phyloP scores from a whole-genome alignment of 2,329 filamentous ascomycete species.

The Cladorrhinum sp. region DNA sequence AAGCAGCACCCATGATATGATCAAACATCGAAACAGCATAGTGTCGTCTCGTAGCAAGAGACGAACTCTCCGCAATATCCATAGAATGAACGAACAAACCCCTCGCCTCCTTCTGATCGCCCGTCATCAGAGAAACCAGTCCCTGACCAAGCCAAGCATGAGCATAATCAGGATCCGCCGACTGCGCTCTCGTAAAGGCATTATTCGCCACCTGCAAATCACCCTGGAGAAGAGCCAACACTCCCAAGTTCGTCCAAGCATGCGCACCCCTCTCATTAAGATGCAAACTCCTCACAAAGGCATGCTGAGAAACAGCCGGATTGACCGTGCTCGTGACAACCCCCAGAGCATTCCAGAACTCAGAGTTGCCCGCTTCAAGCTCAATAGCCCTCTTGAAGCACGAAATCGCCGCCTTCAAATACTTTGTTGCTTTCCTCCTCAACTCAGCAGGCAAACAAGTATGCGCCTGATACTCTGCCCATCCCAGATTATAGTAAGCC shows the following conservation, averaged over 20 bases:
- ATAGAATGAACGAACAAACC: constrained; percentile 91
- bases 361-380: constrained; percentile 85
- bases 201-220: constrained; percentile 85
- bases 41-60: constrained; percentile 69
- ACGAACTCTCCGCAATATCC: constrained; percentile 80
- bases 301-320: constrained; percentile 84
- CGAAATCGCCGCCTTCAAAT: constrained; percentile 76
- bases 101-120: constrained; percentile 73
- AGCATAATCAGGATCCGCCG: constrained; percentile 88
- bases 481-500: constrained; percentile 96
- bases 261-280: constrained; percentile 83
- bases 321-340: constrained; percentile 86
- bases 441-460: constrained; percentile 54
- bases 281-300: constrained; percentile 88
- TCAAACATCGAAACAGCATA: constrained; percentile 84
- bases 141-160: constrained; percentile 94
- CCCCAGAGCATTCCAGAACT: constrained; percentile 96
- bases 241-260: constrained; percentile 87
- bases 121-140: constrained; percentile 73
- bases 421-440: constrained; percentile 60
- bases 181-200: constrained; percentile 86
- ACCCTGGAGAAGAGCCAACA: constrained; percentile 78
- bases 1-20: constrained; percentile 60
- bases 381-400: constrained; percentile 97
- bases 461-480: constrained; percentile 84